phyloP scores from a whole-genome alignment of 371 early-diverging fungal genomes.

The Apophysomyces ossiformis region DNA sequence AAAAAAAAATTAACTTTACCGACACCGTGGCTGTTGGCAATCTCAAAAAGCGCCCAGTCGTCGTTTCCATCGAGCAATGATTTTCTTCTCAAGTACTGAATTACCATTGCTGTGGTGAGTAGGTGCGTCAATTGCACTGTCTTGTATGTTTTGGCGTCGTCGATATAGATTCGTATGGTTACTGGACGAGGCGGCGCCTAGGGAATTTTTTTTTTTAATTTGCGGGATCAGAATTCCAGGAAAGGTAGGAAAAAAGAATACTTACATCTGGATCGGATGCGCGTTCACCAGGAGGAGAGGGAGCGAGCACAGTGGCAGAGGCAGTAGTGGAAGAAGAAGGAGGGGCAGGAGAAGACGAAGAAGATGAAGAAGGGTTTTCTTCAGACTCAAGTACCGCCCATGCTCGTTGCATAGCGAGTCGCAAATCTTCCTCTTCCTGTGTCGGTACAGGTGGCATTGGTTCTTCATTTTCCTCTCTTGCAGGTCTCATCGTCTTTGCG shows the following conservation, averaged over 20 bases:
- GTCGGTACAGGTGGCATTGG: conserved; percentile 16
- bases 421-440: conserved; percentile 36
- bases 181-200: conserved; percentile 51
- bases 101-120: conserved; percentile 74
- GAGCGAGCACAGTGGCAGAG: background rate
- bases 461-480: background rate
- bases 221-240: conserved; percentile 13
- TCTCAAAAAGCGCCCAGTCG: conserved; percentile 90
- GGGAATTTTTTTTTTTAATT: background rate
- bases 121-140: conserved; percentile 75
- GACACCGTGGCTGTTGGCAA: conserved; percentile 78
- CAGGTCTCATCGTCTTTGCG: conserved; percentile 15
- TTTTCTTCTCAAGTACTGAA: conserved; percentile 68
- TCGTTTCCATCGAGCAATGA: conserved; percentile 62
- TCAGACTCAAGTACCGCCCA: conserved; percentile 26
- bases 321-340: background rate
- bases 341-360: background rate
- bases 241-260: conserved; percentile 21
- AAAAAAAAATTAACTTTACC: conserved; percentile 33
- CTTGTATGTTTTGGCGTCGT: conserved; percentile 74
- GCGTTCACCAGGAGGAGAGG: conserved; percentile 1
- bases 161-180: conserved; percentile 86
- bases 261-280: conserved; percentile 10
- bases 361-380: background rate
- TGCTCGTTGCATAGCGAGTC: conserved; percentile 37